These are phyloP conservation scores for Musa balbisiana DNA, from an alignment of 202 grass and related monocot genomes.

Conservation along the genomic window DNA sequence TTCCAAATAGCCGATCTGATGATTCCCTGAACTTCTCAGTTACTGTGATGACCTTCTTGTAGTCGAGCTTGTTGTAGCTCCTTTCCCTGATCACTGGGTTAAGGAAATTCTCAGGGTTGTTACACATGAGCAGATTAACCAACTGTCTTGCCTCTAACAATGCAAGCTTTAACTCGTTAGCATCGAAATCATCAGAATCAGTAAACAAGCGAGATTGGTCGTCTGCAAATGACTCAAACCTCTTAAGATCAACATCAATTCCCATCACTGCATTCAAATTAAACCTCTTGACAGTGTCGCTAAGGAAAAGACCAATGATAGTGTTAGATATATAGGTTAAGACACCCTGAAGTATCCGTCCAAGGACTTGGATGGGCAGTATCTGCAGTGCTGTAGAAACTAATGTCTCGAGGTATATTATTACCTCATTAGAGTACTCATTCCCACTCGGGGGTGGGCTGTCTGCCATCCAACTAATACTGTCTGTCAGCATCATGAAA, in stretches of 20 bases:
- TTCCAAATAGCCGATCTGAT: constrained; percentile 79
- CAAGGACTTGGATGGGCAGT: constrained; percentile 61
- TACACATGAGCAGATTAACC: constrained; percentile 90
- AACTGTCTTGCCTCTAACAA: constrained; percentile 73
- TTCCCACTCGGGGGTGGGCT: constrained; percentile 61
- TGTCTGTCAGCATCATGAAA: constrained; percentile 64
- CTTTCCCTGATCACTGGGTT: constrained; percentile 86
- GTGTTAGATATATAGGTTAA: constrained; percentile 64
- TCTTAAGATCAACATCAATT: constrained; percentile 78
- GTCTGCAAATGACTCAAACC: constrained; percentile 77
- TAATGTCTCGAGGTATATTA: constrained; percentile 86
- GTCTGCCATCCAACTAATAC: constrained; percentile 82
- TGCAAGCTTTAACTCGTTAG: constrained; percentile 68
- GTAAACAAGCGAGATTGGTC: constrained; percentile 6
- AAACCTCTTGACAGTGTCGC: constrained; percentile 81
- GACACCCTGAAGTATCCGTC: constrained; percentile 59
- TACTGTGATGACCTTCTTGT: constrained; percentile 77
- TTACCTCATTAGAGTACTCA: constrained; percentile 89
- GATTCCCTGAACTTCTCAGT: constrained; percentile 94
- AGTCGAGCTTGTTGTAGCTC: constrained; percentile 86
- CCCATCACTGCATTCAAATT: constrained; percentile 67
- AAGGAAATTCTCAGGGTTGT: constrained; percentile 86
- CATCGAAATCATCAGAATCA: constrained; percentile 38
- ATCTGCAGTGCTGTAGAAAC: constrained; percentile 78
- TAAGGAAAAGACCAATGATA: constrained; percentile 69